Evolutionary conservation across 1,139 yeast genomes (phyloP).

Genomic region (Arxiozyma heterogenica): DNA sequence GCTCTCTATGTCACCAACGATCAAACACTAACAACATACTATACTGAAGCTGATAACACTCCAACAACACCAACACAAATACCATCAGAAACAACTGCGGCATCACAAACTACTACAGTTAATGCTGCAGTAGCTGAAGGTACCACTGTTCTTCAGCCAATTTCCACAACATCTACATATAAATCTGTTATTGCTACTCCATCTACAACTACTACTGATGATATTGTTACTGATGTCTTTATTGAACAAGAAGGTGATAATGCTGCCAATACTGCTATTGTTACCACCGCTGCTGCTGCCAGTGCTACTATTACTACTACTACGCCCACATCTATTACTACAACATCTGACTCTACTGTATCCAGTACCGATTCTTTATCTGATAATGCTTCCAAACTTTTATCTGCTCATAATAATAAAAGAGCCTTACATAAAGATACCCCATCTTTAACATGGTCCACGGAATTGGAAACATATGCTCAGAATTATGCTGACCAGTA

Average conservation of each 20-base stretch:
- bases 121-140: background rate
- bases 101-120: background rate
- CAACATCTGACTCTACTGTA: slow-evolving; percentile 11
- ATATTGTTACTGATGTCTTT: too few species aligned
- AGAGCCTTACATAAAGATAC: slow-evolving; percentile 51
- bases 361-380: slow-evolving; percentile 19
- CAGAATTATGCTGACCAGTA: slow-evolving; percentile 30
- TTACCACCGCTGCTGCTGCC: slow-evolving; percentile 8
- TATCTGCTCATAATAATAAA: slow-evolving; percentile 43
- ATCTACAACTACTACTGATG: slow-evolving; percentile 7
- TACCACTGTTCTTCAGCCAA: slow-evolving; percentile 2
- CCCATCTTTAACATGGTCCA: slow-evolving; percentile 41
- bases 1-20: slow-evolving; percentile 23
- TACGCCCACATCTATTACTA: slow-evolving; percentile 4
- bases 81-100: background rate
- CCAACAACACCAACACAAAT: background rate
- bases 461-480: slow-evolving; percentile 34
- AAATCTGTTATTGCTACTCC: slow-evolving; percentile 16
- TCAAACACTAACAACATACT: slow-evolving; percentile 24
- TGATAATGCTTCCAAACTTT: slow-evolving; percentile 35
- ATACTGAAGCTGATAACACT: slow-evolving; percentile 8
- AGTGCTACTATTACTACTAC: slow-evolving; percentile 8
- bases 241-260: slow-evolving; percentile 1
- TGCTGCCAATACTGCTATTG: slow-evolving; percentile 8
- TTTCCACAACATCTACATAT: slow-evolving; percentile 10